A percentile compares a stretch with the other conserved stretches of the same genome.
Conservation (phyloP, 2,329 filamentous ascomycete genomes). For the Colletotrichum sp. region DNA sequence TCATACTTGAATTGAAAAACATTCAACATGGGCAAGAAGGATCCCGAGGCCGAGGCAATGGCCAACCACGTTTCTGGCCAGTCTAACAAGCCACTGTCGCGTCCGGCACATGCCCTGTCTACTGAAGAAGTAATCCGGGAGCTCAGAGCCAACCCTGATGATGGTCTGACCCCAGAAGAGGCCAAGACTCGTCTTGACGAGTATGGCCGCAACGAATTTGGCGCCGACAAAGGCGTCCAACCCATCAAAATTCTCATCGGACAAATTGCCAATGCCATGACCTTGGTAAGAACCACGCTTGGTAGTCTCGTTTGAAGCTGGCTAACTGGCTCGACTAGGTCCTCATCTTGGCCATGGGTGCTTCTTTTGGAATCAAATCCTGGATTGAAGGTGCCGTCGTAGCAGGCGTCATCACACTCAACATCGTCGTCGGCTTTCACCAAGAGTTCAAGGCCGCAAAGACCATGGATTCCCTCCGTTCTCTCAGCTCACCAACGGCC, state of each 20-base stretch:
- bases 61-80: slow-evolving; percentile 43
- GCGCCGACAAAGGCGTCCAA: slow-evolving; percentile 63
- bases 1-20: background rate
- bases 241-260: slow-evolving; percentile 67
- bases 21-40: slow-evolving; percentile 27
- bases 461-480: slow-evolving; percentile 53
- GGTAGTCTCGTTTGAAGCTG: too few relatives aligned
- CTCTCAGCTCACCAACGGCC: slow-evolving; percentile 48
- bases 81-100: slow-evolving; percentile 56
- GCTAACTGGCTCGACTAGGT: slow-evolving; percentile 37
- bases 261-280: slow-evolving; percentile 74
- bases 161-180: slow-evolving; percentile 62
- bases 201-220: slow-evolving; percentile 68
- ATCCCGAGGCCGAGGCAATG: slow-evolving; percentile 22
- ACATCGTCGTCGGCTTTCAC: slow-evolving; percentile 58
- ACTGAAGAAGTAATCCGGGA: slow-evolving; percentile 57
- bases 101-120: slow-evolving; percentile 68
- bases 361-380: slow-evolving; percentile 62
- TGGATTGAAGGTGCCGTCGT: slow-evolving; percentile 67
- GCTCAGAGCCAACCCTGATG: slow-evolving; percentile 58
- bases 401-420: slow-evolving; percentile 60
- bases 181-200: slow-evolving; percentile 58
- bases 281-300: slow-evolving; percentile 51
- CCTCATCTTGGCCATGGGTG: slow-evolving; percentile 61
- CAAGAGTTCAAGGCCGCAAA: slow-evolving; percentile 53